Evolutionary conservation across 257 asterid species (phyloP).

Genomic region (Solanum clarkiae): DNA sequence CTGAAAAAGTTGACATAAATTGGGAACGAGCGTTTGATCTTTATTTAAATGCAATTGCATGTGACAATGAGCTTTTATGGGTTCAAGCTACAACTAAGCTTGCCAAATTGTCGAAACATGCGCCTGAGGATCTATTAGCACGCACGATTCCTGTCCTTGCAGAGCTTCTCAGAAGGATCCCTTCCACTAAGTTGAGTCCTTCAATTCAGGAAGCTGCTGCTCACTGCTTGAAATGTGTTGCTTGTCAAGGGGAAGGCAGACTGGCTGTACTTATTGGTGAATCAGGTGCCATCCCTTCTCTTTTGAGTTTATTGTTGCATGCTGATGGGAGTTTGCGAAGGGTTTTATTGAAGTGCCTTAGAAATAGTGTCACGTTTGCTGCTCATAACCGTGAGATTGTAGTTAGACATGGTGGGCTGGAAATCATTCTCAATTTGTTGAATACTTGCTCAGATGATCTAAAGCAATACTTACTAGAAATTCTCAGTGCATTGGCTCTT

Average conservation of each 20-base stretch:
- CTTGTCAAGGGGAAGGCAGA: constrained; percentile 39
- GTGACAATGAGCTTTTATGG: constrained; percentile 19
- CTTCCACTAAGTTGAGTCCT: constrained; percentile 10
- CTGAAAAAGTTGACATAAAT: constrained; percentile 12
- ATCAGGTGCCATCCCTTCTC: constrained; percentile 30
- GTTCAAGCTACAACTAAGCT: constrained; percentile 34
- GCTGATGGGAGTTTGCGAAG: constrained; percentile 21
- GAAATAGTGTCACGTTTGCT: constrained; percentile 29
- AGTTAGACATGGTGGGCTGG: constrained; percentile 30
- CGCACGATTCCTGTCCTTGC: constrained; percentile 31
- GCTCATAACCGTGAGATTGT: constrained; percentile 20
- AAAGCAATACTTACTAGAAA: constrained; percentile 30
- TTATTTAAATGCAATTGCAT: constrained; percentile 20
- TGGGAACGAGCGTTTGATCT: constrained; percentile 35
- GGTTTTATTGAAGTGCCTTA: constrained; percentile 40
- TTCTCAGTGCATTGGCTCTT: constrained; percentile 49
- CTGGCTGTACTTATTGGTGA: constrained; percentile 37
- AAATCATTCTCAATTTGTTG: constrained; percentile 28
- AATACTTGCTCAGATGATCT: constrained; percentile 12
- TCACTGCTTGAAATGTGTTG: constrained; percentile 42
- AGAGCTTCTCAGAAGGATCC: constrained; percentile 25
- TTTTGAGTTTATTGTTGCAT: constrained; percentile 25
- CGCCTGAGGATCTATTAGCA: constrained; percentile 36
- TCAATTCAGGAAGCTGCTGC: constrained; percentile 37
- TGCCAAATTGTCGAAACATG: constrained; percentile 23